phyloP scores from a whole-genome alignment of 2,329 filamentous ascomycete species.

The Allantophomopsis cytisporea region DNA sequence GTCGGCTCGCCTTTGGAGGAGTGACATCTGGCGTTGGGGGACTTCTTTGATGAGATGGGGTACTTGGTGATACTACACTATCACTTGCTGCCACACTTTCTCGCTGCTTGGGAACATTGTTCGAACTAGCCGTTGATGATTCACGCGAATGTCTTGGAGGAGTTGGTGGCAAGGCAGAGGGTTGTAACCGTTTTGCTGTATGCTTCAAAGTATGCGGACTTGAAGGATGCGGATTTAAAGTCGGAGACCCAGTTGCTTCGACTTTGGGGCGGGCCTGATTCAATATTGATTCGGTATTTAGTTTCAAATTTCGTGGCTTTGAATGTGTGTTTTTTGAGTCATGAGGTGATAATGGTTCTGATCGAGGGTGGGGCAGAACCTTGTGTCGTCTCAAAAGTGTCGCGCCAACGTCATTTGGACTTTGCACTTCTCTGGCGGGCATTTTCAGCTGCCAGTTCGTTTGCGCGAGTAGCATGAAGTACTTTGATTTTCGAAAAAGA shows the following conservation, averaged over 20 bases:
- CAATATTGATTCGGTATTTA: conserved; percentile 13
- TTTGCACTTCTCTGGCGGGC: conserved; percentile 14
- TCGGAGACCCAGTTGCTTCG: too few species aligned
- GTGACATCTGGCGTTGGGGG: conserved; percentile 67
- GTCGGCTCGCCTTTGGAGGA: conserved; percentile 41
- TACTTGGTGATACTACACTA: conserved; percentile 28
- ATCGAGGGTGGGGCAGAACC: conserved; percentile 17
- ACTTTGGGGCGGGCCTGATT: conserved; percentile 3
- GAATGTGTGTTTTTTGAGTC: conserved; percentile 2
- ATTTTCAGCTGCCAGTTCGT: conserved; percentile 15
- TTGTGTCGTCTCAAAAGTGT: conserved; percentile 17
- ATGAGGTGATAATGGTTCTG: conserved; percentile 1
- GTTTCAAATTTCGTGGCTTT: conserved; percentile 10
- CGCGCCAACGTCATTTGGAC: conserved; percentile 12
- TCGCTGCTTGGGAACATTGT: conserved; percentile 1
- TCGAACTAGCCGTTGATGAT: conserved; percentile 28
- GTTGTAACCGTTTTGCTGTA: conserved; percentile 13
- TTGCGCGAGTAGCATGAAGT: conserved; percentile 17
- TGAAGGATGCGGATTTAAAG: conserved; percentile 11
- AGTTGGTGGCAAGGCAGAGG: conserved; percentile 43
- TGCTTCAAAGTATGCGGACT: conserved; percentile 18
- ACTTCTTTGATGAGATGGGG: conserved; percentile 51
- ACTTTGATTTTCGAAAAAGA: background rate
- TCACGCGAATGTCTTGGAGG: conserved; percentile 46
- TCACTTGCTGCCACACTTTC: conserved; percentile 2